Evolutionary conservation across 2,329 filamentous ascomycete species (phyloP), one percentile per base, ranked within the genome.

Genomic region (Ophiostoma angusticollis): DNA sequence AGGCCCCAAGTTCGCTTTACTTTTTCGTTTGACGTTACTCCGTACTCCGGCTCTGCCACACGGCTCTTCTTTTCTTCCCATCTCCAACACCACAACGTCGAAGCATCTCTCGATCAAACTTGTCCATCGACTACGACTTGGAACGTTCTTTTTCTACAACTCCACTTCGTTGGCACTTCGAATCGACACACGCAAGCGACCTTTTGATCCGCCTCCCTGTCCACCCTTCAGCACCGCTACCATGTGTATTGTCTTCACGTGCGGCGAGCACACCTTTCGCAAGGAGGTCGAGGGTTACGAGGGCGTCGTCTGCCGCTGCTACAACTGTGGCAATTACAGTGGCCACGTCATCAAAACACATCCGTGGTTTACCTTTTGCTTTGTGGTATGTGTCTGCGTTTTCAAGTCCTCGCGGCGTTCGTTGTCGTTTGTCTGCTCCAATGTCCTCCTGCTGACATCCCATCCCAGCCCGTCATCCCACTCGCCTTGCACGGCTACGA

Each of bases 301-400:
- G 51, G 68, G 70, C 47, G 55, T 78, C 45, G 57, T 70, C 37
- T 78, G 70, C 52, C 74, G 75, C 50, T 80, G 75, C 51, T 69
- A 75, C 56, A 76, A 79, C 57, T 80, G 75, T 56, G 74, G 75
- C 37, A 80, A 80, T 62, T 74, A 70, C 58, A 64, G 67, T 3
- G 75, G 64, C 12, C 64, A 62, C 45, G 74, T 78, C 41, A 64
- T 75, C 52, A 78, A 78, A 57, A 69, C 67, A 42, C 67, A 78
- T 43, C 74, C 75, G 30, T 85, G 80, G 78, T 86, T 86, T 53
- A 86, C 82, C 5, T 77, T 86, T 52, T 86, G 81, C 65, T 85
- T 82, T 59, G 59, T 85, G 38, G 74, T 78, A 58, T 52, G 70
- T 62, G n/a, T 9, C 21, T 9, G 13, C 14, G n/a, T 24, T 24